Conservation (phyloP, 2,329 filamentous ascomycete genomes). For the Neofusicoccum kwambonambiense region DNA sequence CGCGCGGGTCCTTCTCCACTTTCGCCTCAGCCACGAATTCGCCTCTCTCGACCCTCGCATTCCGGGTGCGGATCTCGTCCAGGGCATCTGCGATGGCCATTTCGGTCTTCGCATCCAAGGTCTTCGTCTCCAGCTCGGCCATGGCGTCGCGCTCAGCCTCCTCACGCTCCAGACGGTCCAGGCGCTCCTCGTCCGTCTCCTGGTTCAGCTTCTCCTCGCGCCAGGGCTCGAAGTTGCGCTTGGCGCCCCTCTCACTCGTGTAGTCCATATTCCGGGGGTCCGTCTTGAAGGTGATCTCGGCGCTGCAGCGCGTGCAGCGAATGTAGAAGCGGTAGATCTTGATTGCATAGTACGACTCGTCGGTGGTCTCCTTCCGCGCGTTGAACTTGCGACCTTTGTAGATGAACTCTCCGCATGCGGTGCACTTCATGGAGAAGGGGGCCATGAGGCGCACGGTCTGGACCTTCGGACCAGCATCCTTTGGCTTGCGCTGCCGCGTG, state of each 20-base stretch:
- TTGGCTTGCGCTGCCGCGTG: conserved; percentile 65
- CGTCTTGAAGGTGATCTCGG: conserved; percentile 89
- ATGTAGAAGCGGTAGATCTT: conserved; percentile 86
- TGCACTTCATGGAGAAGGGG: conserved; percentile 79
- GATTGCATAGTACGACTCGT: conserved; percentile 86
- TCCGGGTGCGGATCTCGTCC: conserved; percentile 89
- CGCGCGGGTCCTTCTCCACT: conserved; percentile 50
- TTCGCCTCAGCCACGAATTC: conserved; percentile 62
- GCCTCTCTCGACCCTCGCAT: conserved; percentile 80
- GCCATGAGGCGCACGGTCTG: conserved; percentile 90
- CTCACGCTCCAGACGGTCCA: conserved; percentile 80
- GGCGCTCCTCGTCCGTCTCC: conserved; percentile 82
- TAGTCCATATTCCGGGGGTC: conserved; percentile 82
- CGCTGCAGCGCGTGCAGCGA: conserved; percentile 79
- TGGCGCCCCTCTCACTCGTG: conserved; percentile 74
- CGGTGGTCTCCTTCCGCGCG: conserved; percentile 85
- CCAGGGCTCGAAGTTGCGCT: conserved; percentile 94
- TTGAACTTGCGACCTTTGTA: conserved; percentile 96
- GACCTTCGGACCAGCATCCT: conserved; percentile 72
- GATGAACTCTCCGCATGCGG: conserved; percentile 72
- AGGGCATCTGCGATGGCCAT: conserved; percentile 96
- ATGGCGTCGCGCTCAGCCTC: conserved; percentile 85
- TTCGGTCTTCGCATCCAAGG: conserved; percentile 85
- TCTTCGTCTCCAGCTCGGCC: conserved; percentile 93
- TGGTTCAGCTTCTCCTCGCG: conserved; percentile 63